Percentiles rank a stretch among this genome's conserved stretches.
These are phyloP conservation scores for Adansonia grandidieri DNA, from an alignment of 441 rosid genomes.

Conservation along the genomic window DNA sequence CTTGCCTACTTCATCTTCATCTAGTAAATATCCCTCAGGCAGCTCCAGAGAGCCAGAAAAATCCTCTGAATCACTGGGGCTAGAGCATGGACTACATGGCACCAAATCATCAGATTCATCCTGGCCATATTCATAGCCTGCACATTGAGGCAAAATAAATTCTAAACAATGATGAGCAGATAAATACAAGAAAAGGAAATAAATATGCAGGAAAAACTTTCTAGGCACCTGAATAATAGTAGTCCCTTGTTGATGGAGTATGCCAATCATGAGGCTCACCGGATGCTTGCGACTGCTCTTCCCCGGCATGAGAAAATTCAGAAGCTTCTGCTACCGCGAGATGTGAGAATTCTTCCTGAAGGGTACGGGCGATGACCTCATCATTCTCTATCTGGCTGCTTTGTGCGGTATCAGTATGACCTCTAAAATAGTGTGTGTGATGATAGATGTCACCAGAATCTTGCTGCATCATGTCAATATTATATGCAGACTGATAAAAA, in stretches of 20 bases:
- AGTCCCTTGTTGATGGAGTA: slow-evolving; percentile 37
- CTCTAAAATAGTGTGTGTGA: slow-evolving; percentile 45
- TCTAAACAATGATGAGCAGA: slow-evolving; percentile 17
- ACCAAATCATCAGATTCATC: slow-evolving; percentile 46
- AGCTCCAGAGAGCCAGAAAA: slow-evolving; percentile 57
- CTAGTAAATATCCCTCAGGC: slow-evolving; percentile 47
- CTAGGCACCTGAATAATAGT: slow-evolving; percentile 51
- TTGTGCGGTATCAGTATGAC: slow-evolving; percentile 41
- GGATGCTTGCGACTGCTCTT: slow-evolving; percentile 36
- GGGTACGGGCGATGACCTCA: slow-evolving; percentile 67
- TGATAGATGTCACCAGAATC: slow-evolving; percentile 38
- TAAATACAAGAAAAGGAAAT: not conserved
- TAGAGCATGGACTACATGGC: slow-evolving; percentile 47
- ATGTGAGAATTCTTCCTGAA: slow-evolving; percentile 72
- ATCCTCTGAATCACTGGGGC: slow-evolving; percentile 55
- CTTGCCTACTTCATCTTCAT: slow-evolving; percentile 62
- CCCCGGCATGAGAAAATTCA: slow-evolving; percentile 40
- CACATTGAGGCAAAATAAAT: slow-evolving; percentile 32
- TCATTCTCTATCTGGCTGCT: slow-evolving; percentile 58
- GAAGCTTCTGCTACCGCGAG: slow-evolving; percentile 54
- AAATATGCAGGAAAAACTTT: slow-evolving; percentile 7
- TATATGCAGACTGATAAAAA: slow-evolving; percentile 45
- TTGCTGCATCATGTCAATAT: slow-evolving; percentile 45
- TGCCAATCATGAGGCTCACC: slow-evolving; percentile 46
- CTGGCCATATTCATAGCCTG: slow-evolving; percentile 52